Conservation (phyloP, 2,329 filamentous ascomycete genomes). For the Metarhizium rileyi region DNA sequence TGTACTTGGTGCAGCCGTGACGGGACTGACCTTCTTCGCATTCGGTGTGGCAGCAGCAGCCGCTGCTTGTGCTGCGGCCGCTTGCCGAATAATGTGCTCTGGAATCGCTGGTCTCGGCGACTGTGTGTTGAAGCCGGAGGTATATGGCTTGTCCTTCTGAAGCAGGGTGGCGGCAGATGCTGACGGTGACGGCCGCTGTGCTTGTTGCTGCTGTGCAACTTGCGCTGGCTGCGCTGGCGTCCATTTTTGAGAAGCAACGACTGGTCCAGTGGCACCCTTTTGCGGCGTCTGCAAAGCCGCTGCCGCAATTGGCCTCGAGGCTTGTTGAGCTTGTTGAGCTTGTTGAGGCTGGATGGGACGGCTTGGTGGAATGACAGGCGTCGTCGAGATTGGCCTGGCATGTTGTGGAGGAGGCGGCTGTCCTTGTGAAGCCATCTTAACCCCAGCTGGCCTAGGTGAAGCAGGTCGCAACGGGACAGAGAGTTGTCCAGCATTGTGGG, state of each 20-base stretch:
- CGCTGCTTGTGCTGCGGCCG: conserved; percentile 13
- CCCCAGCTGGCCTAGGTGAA: conserved; percentile 17
- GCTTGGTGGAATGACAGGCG: conserved; percentile 24
- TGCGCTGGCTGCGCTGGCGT: conserved; percentile 19
- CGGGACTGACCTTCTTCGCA: conserved; percentile 20
- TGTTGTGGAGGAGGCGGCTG: conserved; percentile 16
- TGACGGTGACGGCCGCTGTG: conserved; percentile 13
- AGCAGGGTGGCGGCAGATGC: conserved; percentile 15
- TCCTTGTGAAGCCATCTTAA: conserved; percentile 20
- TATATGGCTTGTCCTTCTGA: conserved; percentile 19
- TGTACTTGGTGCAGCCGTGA: conserved; percentile 24
- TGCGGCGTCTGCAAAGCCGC: conserved; percentile 21
- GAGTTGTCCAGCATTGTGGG: conserved; percentile 26
- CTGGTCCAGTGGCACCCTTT: conserved; percentile 12
- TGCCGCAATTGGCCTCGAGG: conserved; percentile 22
- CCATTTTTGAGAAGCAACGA: conserved; percentile 22
- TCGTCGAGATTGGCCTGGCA: conserved; percentile 20
- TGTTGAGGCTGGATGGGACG: conserved; percentile 23
- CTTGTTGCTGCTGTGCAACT: conserved; percentile 15
- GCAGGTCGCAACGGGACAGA: conserved; percentile 26
- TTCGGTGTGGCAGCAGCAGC: conserved; percentile 21
- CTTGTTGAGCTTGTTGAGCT: conserved; percentile 11
- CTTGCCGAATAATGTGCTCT: conserved; percentile 32
- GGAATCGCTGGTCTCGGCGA: conserved; percentile 27
- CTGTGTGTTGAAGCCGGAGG: conserved; percentile 21